phyloP scores from a whole-genome alignment of 768 basidiomycete species.

The Stropharia rugosoannulata region DNA sequence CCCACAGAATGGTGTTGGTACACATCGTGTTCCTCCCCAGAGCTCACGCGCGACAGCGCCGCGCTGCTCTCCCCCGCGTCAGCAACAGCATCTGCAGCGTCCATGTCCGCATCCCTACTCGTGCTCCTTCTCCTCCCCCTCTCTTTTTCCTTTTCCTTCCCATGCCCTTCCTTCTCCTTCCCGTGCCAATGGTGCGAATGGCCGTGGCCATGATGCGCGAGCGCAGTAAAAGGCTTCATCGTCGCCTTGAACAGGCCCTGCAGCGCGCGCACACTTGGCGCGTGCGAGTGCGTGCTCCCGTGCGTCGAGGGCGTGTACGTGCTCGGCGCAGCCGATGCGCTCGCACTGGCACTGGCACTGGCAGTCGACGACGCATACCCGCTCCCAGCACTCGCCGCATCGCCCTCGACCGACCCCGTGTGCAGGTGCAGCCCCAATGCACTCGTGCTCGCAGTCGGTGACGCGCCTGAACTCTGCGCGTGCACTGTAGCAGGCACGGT shows the following conservation, averaged over 20 bases:
- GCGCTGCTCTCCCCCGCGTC: neutral
- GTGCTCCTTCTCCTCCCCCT: neutral
- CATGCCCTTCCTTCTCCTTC: slow-evolving; percentile 8
- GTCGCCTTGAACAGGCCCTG: slow-evolving; percentile 54
- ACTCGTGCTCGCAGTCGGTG: neutral
- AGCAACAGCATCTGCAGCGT: neutral
- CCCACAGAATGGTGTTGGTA: too few relatives aligned
- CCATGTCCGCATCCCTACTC: neutral
- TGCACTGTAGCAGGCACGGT: neutral
- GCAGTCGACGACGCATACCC: too few relatives aligned
- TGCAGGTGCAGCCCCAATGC: neutral
- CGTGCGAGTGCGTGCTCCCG: slow-evolving; percentile 21
- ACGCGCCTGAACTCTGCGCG: neutral
- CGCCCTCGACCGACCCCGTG: too few relatives aligned
- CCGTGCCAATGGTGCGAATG: slow-evolving; percentile 11
- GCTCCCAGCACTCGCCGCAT: too few relatives aligned
- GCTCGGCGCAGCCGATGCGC: neutral
- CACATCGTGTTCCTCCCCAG: neutral
- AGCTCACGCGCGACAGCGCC: neutral
- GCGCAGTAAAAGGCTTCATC: slow-evolving; percentile 61
- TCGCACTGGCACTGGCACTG: neutral
- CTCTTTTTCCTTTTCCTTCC: slow-evolving; percentile 3
- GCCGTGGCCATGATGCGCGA: slow-evolving; percentile 25
- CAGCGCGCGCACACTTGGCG: slow-evolving; percentile 44
- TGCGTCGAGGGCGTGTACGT: neutral